Base-by-base conservation (phyloP, 2,329 filamentous ascomycete genomes). In the Orbilia brochopaga region DNA sequence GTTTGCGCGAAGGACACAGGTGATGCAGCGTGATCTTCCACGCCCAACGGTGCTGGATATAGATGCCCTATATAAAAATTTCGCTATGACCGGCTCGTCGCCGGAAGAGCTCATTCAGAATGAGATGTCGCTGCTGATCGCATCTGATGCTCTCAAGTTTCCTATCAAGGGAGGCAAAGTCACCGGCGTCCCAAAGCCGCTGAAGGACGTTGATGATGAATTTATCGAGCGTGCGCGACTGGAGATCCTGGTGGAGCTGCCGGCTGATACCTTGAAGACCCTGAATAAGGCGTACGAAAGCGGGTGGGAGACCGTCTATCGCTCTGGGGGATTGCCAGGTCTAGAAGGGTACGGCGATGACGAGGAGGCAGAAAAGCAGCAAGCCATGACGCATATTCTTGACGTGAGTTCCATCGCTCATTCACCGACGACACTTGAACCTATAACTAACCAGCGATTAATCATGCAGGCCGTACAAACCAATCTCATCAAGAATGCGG, bases 21-120 rank as follows among this genome's bases (percentile, higher is more conserved):
- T 96, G n/a, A 87, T 97, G 79, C 93, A 97, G 80, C 87, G 85
- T 75, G 86, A 85, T 2, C 82, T 99, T 11, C 94, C 94, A 6
- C 85, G 93, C 50, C 92, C 94, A 1, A 83, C 84, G 1, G 80
- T 84, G 1, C 83, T 97, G 13, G 88, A 97, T 78, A 80, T 94
- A 21, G 82, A 87, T 56, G 83, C 83, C 0, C 81, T 97, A 74
- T 78, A 92, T 57, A 79, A 83, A 11, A 80, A 88, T 2, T 78
- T 83, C 1, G 87, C 92, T 76, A 85, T 87, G 0, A 83, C 88
- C n/a, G 83, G 89, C 76, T 83, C 84, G 11, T 74, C 72, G 19
- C 48, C 56, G 7, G 61, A 66, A 13, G 69, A 74, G 2, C 81
- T 89, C 51, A 88, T 97, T 63, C 89, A 90, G 1, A 83, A 83